Evolutionary conservation across 1,284 basidiomycete species (phyloP).

Genomic region (Tausonia pullulans): DNA sequence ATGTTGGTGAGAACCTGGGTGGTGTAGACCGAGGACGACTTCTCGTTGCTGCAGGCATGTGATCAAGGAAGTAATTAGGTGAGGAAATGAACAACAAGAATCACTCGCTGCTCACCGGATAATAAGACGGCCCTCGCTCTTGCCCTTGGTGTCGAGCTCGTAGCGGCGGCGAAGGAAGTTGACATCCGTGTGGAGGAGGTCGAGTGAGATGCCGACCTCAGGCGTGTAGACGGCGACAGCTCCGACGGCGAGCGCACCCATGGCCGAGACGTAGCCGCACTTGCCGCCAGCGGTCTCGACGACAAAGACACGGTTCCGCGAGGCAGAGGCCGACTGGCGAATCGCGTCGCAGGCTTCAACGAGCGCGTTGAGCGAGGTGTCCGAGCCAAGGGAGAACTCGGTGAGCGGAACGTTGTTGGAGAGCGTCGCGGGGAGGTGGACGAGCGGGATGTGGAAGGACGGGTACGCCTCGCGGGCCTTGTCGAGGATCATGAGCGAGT

Average conservation of each 20-base stretch:
- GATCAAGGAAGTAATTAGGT: background rate
- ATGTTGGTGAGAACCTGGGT: conserved; percentile 89
- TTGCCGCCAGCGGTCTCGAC: conserved; percentile 96
- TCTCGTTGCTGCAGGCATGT: conserved; percentile 56
- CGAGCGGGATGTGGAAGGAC: conserved; percentile 85
- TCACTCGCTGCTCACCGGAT: conserved; percentile 49
- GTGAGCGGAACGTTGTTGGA: conserved; percentile 97
- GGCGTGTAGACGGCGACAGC: conserved; percentile 91
- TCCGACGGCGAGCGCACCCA: conserved; percentile 88
- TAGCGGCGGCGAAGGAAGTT: conserved; percentile 82
- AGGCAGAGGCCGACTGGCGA: conserved; percentile 93
- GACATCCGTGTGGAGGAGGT: conserved; percentile 72
- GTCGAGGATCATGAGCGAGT: conserved; percentile 64
- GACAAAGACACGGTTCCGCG: conserved; percentile 88
- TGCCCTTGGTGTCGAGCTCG: conserved; percentile 73
- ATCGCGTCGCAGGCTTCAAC: conserved; percentile 96
- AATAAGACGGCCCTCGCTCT: conserved; percentile 82
- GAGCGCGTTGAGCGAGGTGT: conserved; percentile 93
- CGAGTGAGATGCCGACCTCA: conserved; percentile 75
- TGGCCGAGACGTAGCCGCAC: conserved; percentile 88
- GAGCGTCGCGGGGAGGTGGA: conserved; percentile 86
- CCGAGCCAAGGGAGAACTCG: conserved; percentile 87
- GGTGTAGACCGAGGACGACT: conserved; percentile 75
- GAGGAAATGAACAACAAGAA: background rate
- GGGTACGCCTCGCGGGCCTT: conserved; percentile 71